Percentiles rank a stretch among this genome's conserved stretches.
Conservation (phyloP, 129 eudicot species). For the Scalesia atractyloides region DNA sequence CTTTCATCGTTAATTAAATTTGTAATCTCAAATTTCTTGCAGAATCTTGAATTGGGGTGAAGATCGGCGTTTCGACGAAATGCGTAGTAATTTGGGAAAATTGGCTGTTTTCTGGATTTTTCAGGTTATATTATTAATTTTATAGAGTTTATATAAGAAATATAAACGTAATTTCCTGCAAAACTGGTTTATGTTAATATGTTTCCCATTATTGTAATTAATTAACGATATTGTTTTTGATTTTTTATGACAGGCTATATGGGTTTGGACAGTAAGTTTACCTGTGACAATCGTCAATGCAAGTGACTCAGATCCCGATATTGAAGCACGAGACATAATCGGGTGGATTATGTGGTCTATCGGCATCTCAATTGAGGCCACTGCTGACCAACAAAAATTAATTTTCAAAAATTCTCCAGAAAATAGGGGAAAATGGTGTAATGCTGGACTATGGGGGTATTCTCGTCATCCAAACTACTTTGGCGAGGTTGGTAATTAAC, state of each 20-base stretch:
- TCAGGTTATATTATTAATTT: conserved; percentile 57
- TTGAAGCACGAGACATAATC: conserved; percentile 65
- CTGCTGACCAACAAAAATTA: conserved; percentile 92
- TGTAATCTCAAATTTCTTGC: conserved; percentile 5
- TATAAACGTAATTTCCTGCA: not conserved
- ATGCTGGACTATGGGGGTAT: conserved; percentile 84
- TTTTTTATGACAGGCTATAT: conserved; percentile 67
- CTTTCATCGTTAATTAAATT: not conserved
- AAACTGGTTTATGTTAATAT: not conserved
- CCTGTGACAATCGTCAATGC: conserved; percentile 95
- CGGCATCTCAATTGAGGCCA: conserved; percentile 72
- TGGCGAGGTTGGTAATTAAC: conserved; percentile 72
- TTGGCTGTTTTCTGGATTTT: conserved; percentile 87
- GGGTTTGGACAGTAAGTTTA: conserved; percentile 99
- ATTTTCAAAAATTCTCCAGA: conserved; percentile 68
- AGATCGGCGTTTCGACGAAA: conserved; percentile 94
- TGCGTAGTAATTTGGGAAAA: conserved; percentile 80
- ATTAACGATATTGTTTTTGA: conserved; percentile 10
- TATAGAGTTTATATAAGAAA: not conserved
- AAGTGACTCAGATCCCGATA: conserved; percentile 65
- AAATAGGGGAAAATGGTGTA: conserved; percentile 93
- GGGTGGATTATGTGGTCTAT: conserved; percentile 95
- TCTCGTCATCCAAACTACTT: conserved; percentile 98
- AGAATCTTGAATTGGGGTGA: conserved; percentile 99
- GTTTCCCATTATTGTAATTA: not conserved